These are phyloP conservation scores for Gyromitra esculenta DNA, from an alignment of 2,329 filamentous ascomycete genomes.

Conservation along the genomic window DNA sequence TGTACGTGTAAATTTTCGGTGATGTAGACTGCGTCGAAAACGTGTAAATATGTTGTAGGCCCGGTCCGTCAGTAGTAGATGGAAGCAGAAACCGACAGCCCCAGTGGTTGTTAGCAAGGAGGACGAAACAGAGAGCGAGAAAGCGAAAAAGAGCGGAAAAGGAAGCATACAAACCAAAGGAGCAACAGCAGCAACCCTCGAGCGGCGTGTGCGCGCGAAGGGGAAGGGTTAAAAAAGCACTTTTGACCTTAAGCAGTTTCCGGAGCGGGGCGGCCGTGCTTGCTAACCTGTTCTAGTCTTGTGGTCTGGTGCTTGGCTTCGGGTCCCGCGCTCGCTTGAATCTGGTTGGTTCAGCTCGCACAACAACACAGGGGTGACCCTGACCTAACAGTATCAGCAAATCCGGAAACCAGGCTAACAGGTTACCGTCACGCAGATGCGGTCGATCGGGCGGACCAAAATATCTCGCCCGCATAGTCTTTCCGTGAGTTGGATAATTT, in stretches of 20 bases:
- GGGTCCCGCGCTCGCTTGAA: conserved; percentile 40
- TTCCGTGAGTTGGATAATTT: conserved; percentile 21
- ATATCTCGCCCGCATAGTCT: conserved; percentile 32
- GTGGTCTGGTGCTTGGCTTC: conserved; percentile 37
- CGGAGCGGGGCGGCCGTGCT: conserved; percentile 30
- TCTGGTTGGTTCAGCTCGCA: conserved; percentile 35
- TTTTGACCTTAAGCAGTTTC: conserved; percentile 48
- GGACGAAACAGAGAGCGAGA: conserved; percentile 48
- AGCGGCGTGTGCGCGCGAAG: conserved; percentile 44
- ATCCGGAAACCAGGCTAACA: conserved; percentile 48
- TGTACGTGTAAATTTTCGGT: conserved; percentile 36
- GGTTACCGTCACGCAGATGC: conserved; percentile 42
- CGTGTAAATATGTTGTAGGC: conserved; percentile 46
- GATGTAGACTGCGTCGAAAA: conserved; percentile 48
- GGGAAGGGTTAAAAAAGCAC: conserved; percentile 50
- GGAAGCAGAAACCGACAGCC: conserved; percentile 34
- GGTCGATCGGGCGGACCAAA: conserved; percentile 46
- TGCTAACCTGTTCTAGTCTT: conserved; percentile 37
- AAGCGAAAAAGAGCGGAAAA: conserved; percentile 39
- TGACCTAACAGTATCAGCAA: conserved; percentile 39
- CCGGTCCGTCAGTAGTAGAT: conserved; percentile 32
- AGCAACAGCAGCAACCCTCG: conserved; percentile 42
- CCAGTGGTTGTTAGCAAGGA: conserved; percentile 35
- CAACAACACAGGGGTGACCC: conserved; percentile 36
- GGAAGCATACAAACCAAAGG: conserved; percentile 43